Evolutionary conservation across 495 filamentous ascomycete species (phyloP), one percentile per base, ranked within the genome.

Genomic region (Poronia punctata): DNA sequence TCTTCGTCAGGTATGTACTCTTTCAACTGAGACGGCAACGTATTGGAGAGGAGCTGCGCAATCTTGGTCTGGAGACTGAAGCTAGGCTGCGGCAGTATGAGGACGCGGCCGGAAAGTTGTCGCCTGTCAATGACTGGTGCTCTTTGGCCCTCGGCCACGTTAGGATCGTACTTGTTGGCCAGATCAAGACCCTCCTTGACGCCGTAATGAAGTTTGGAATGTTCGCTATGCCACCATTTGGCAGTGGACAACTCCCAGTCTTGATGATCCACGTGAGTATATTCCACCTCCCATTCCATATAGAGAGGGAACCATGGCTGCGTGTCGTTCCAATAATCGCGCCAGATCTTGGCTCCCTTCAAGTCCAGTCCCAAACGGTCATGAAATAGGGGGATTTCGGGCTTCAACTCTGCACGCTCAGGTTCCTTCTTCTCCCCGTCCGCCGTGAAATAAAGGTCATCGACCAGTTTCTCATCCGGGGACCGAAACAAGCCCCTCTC

Each of bases 71-170:
- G 10, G 0, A 74, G 57, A 0, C 50, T 44, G 43, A 67, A 65
- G 9, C 15, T 45, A 0, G 62, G 57, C 45, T 74, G 66, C 0
- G 70, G 68, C 0, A 71, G 56, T 9, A 73, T 45, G 0, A 69
- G 48, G 4, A 54, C 41, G 2, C 70, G 53, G 0, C 71, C 71
- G 2, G 49, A 50, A 3, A 66, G 11, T n/a, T n/a, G n/a, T n/a
- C n/a, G n/a, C n/a, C n/a, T n/a, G n/a, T n/a, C n/a, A n/a, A n/a
- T n/a, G n/a, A n/a, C n/a, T n/a, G n/a, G n/a, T n/a, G n/a, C n/a
- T n/a, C n/a, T n/a, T n/a, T n/a, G n/a, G n/a, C n/a, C n/a, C n/a
- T n/a, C n/a, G n/a, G n/a, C n/a, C n/a, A n/a, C n/a, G n/a, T n/a
- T n/a, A n/a, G n/a, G n/a, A n/a, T n/a, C n/a, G n/a, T n/a, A n/a